Base-by-base conservation (phyloP, 257 asterid genomes). In the Solanum microdontum region DNA sequence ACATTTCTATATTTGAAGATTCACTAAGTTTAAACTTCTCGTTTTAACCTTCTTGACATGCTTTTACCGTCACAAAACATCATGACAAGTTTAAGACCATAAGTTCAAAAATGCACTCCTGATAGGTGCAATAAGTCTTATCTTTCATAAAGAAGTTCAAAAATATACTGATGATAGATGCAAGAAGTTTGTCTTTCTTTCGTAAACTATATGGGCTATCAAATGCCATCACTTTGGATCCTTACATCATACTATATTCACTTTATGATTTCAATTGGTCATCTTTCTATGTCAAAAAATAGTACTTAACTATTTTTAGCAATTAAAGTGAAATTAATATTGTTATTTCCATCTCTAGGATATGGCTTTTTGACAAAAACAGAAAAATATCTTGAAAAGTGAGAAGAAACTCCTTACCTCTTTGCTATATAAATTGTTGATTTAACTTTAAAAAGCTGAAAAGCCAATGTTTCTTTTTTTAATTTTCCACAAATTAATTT, bases 191-290 rank as follows among this genome's bases (percentile, higher is more conserved):
- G 2, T 23, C 30, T 69, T 28, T 3, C 2, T 28, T 69, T 69
- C 5, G 5, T 28, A 30, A 70, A 30, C 5, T 13, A 0, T 1
- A 1, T 68, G 3, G 5, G 7, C 1, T 0, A 0, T 30, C n/a
- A 15, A 70, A 15, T 30, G 30, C 12, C 11, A 19, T 30, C 40
- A 70, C 7, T 30, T 62, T 69, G 12, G n/a, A 0, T 0, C n/a
- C 77, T 30, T 30, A 70, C 39, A 30, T 68, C 3, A 5, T 74
- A 74, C 58, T 37, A 23, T 37, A 14, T 79, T 40, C 36, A 1
- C 36, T 40, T 24, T 79, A 40, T 40, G 64, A 79, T 1, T 40
- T 79, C 37, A 79, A 3, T 26, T 79, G 13, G 37, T 24, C 15
- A 5, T 77, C 84, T 39, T 76, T 76, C 62, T 14, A 13, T 24